Evolutionary conservation across 257 asterid species (phyloP).

Genomic region (Anisodus acutangulus): DNA sequence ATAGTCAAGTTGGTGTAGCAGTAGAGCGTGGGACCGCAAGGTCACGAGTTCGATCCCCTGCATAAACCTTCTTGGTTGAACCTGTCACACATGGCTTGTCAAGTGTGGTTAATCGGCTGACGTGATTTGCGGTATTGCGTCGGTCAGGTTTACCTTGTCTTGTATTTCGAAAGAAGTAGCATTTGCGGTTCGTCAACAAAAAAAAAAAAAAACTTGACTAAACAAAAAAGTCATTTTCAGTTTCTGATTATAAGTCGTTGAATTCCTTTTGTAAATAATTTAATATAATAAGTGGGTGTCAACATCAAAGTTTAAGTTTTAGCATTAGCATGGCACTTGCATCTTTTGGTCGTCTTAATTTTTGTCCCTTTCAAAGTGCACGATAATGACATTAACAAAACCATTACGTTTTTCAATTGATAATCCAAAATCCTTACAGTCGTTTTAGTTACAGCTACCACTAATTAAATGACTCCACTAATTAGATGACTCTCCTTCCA

Average conservation of each 20-base stretch:
- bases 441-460: not conserved
- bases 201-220: too few relatives aligned
- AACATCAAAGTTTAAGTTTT: not conserved
- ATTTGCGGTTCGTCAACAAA: too few relatives aligned
- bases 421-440: slow-evolving; percentile 14
- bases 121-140: too few relatives aligned
- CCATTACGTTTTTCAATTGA: not conserved
- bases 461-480: not conserved
- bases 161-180: too few relatives aligned
- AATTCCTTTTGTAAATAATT: not conserved
- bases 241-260: not conserved
- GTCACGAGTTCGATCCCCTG: too few relatives aligned
- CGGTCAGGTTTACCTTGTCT: too few relatives aligned
- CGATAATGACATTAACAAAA: not conserved
- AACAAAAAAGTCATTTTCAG: not conserved
- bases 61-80: too few relatives aligned
- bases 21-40: too few relatives aligned
- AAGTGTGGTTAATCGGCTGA: too few relatives aligned
- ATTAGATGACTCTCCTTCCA: not conserved
- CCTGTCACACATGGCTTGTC: too few relatives aligned
- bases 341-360: not conserved
- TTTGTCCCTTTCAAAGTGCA: slow-evolving; percentile 5
- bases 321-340: not conserved
- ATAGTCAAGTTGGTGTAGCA: too few relatives aligned
- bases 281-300: not conserved